Conservation (phyloP, 2,329 filamentous ascomycete genomes). For the Magnaporthales sp. region DNA sequence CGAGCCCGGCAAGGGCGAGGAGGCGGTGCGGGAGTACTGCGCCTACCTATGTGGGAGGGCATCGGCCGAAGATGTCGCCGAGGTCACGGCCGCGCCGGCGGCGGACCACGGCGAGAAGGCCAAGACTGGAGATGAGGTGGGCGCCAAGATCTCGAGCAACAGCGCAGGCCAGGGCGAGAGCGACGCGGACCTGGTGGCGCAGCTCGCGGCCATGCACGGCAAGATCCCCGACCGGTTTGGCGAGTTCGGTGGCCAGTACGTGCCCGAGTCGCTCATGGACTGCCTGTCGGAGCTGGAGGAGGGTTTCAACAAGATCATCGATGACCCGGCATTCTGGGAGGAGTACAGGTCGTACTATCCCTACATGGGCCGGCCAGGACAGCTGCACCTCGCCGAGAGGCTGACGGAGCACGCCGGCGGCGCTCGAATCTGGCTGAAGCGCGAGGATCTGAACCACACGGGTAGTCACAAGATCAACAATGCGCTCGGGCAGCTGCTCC, state of each 20-base stretch:
- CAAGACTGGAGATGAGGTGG: constrained; percentile 38
- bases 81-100: constrained; percentile 28
- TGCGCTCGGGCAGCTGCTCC: constrained; percentile 82
- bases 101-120: constrained; percentile 58
- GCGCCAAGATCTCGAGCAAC: constrained; percentile 51
- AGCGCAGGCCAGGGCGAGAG: constrained; percentile 39
- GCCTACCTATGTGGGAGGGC: constrained; percentile 51
- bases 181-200: constrained; percentile 61
- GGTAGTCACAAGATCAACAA: constrained; percentile 99
- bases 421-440: constrained; percentile 95
- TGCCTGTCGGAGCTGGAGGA: constrained; percentile 84
- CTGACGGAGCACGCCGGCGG: constrained; percentile 84
- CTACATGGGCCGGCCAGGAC: constrained; percentile 93
- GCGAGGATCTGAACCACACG: constrained; percentile 95
- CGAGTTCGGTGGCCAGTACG: constrained; percentile 94
- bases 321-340: constrained; percentile 91
- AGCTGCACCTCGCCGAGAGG: constrained; percentile 80
- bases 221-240: constrained; percentile 82
- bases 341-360: constrained; percentile 94
- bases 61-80: constrained; percentile 10
- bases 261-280: constrained; percentile 96
- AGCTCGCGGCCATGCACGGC: constrained; percentile 74
- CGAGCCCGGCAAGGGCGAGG: constrained; percentile 41
- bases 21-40: constrained; percentile 81
- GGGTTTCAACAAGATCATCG: constrained; percentile 79